phyloP scores from a whole-genome alignment of 208 protist species.

The Herpetomonas samuelpessoai region DNA sequence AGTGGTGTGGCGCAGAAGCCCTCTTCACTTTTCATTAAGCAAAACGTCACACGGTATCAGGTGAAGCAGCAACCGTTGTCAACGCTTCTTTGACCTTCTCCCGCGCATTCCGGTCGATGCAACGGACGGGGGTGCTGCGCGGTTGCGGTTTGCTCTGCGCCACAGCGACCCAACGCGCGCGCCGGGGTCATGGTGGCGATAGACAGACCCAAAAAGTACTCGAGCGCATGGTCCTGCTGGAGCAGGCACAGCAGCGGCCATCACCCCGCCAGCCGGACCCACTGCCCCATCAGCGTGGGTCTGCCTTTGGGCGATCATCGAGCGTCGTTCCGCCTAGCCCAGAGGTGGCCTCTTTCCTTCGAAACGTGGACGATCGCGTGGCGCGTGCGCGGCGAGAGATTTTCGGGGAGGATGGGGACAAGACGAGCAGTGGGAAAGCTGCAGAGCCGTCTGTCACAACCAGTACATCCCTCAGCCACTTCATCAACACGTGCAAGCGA shows the following conservation, averaged over 20 bases:
- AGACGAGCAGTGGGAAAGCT: not conserved
- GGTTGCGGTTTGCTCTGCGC: too few species aligned
- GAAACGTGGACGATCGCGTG: slow-evolving; percentile 18
- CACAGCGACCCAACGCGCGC: too few species aligned
- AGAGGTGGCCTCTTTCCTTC: slow-evolving; percentile 17
- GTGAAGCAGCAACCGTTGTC: too few species aligned
- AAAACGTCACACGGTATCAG: too few species aligned
- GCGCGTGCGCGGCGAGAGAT: slow-evolving; percentile 4
- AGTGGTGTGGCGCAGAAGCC: too few species aligned
- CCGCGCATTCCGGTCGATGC: too few species aligned
- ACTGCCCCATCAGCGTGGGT: slow-evolving; percentile 2
- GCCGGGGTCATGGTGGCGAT: slow-evolving; percentile 30
- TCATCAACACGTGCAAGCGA: slow-evolving; percentile 51
- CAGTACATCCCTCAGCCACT: slow-evolving; percentile 51
- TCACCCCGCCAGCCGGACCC: not conserved
- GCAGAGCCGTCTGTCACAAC: not conserved
- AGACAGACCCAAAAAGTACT: slow-evolving; percentile 17
- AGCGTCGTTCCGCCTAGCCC: too few species aligned
- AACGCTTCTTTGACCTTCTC: too few species aligned
- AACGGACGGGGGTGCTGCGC: too few species aligned
- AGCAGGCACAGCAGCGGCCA: slow-evolving; percentile 13
- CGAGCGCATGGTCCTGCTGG: slow-evolving; percentile 24
- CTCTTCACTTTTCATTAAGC: too few species aligned
- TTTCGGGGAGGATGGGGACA: not conserved
- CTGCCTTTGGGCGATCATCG: too few species aligned